Conservation (phyloP, 768 basidiomycete species). For the Naganishia vaughanmartiniae region DNA sequence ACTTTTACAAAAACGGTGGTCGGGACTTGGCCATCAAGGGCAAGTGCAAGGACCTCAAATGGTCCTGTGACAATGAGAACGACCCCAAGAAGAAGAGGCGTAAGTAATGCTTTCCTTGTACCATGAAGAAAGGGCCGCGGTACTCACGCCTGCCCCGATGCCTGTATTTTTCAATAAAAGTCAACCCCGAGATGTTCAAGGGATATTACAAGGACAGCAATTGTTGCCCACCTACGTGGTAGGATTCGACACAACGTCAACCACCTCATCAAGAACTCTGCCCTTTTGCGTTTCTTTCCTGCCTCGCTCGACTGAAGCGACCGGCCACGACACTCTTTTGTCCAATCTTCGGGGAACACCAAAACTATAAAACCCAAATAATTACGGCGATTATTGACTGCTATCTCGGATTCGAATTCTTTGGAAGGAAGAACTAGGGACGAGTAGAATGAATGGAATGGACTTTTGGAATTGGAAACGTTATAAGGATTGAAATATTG, state of each 20-base stretch:
- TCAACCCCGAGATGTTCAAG: background rate
- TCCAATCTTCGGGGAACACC: constrained; percentile 7
- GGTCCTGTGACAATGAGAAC: background rate
- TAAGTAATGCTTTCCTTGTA: background rate
- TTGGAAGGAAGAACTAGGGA: background rate
- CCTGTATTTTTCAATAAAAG: background rate
- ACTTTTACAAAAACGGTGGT: background rate
- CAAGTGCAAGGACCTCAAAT: background rate
- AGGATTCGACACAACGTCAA: background rate
- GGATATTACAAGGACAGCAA: background rate
- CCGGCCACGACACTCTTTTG: constrained; percentile 4
- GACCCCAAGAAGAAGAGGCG: background rate
- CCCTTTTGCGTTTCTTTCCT: background rate
- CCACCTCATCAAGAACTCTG: background rate
- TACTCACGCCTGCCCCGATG: background rate
- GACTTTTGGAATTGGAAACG: background rate
- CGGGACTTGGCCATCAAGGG: background rate
- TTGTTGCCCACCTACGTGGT: background rate
- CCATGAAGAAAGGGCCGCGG: background rate
- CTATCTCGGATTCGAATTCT: background rate
- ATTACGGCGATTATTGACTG: background rate
- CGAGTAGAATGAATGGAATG: background rate
- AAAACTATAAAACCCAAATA: background rate
- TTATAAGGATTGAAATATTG: background rate
- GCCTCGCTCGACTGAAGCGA: background rate